Evolutionary conservation across 177 flowering plant genomes (phyloP).

Genomic region (Vitis hybrid): DNA sequence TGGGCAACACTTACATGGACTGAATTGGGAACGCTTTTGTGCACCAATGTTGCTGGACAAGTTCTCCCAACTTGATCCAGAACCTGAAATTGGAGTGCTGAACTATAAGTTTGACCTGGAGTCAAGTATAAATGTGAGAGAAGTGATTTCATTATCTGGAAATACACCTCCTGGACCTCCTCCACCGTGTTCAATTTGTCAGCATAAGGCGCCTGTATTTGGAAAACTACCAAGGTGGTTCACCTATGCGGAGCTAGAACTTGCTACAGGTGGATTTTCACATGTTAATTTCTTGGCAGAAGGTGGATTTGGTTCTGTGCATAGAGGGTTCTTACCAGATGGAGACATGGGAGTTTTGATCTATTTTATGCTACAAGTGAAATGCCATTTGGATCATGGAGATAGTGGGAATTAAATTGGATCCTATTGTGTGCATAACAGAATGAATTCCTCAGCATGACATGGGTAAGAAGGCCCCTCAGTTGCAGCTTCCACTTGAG

Average conservation of each 20-base stretch:
- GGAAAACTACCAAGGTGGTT: constrained; percentile 90
- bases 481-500: no score
- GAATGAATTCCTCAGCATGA: no score
- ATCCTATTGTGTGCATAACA: no score
- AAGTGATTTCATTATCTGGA: constrained; percentile 53
- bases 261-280: constrained; percentile 82
- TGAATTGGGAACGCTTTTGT: no score
- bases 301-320: constrained; percentile 97
- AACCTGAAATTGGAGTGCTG: constrained; percentile 36
- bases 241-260: constrained; percentile 71
- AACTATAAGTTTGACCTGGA: constrained; percentile 40
- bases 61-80: constrained; percentile 39
- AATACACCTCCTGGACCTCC: constrained; percentile 71
- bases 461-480: no score
- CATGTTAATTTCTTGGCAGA: constrained; percentile 83
- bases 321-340: constrained; percentile 75
- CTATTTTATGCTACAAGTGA: no score
- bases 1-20: no score
- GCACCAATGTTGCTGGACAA: constrained; percentile 43
- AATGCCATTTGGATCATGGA: no score
- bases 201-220: constrained; percentile 77
- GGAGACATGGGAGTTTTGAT: no score
- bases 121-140: constrained; percentile 52
- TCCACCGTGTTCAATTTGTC: constrained; percentile 87
- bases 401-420: no score